Evolutionary conservation across 768 basidiomycete species (phyloP).

Genomic region (Rhizopogon salebrosus): DNA sequence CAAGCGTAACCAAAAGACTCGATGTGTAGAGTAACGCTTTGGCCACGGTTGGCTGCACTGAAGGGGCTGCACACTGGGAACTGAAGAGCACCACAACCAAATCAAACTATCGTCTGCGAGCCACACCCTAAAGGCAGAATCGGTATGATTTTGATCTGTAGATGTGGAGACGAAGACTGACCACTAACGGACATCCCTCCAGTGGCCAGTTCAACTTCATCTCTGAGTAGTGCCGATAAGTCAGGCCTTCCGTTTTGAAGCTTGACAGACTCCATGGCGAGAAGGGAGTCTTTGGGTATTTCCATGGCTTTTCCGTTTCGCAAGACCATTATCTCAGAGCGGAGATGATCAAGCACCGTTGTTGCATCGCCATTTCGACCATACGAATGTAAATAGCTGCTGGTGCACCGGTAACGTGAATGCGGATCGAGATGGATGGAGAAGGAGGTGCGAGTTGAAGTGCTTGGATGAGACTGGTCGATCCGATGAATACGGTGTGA

Average conservation of each 20-base stretch:
- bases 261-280: constrained; percentile 13
- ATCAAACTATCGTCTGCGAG: constrained; percentile 28
- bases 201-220: constrained; percentile 27
- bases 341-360: not conserved
- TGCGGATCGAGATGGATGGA: constrained; percentile 13
- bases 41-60: constrained; percentile 38
- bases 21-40: constrained; percentile 39
- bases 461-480: constrained; percentile 10
- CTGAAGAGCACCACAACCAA: constrained; percentile 33
- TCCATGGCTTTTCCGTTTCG: not conserved
- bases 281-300: not conserved
- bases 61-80: constrained; percentile 22
- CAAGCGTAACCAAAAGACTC: constrained; percentile 38
- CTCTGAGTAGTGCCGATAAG: constrained; percentile 26
- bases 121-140: constrained; percentile 36
- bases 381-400: constrained; percentile 6
- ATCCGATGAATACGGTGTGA: constrained; percentile 11
- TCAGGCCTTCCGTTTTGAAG: constrained; percentile 36
- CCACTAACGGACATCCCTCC: constrained; percentile 41
- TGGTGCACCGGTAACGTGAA: constrained; percentile 8
- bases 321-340: not conserved
- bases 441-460: constrained; percentile 9
- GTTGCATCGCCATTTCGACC: not conserved
- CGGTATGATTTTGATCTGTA: not conserved
- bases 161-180: constrained; percentile 13